Base-by-base conservation (phyloP, 78 protist species). In the Pigoraptor vietnamica region DNA sequence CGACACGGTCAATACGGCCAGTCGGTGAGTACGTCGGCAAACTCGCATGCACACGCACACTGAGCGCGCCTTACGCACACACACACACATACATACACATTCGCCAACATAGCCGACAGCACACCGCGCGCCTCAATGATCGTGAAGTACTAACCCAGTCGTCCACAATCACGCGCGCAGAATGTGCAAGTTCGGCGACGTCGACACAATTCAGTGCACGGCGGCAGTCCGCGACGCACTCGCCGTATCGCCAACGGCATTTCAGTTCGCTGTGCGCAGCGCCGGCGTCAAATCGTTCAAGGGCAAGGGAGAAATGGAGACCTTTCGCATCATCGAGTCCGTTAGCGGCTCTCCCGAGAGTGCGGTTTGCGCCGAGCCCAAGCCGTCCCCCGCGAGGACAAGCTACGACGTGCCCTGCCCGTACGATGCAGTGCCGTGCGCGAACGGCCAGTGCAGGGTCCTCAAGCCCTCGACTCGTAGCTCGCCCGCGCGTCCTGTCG, bases 1-100 rank as follows among this genome's bases (percentile, higher is more conserved):
- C 84, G 97, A 97, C 86, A 93, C 97, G 36, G 96, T 95, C 79
- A 97, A 97, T 90, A 93, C 92, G 23, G 97, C 98, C 79, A 90
- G 96, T 1, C 79, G 98, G 67, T 48, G 67, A 21, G 67, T 48
- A 14, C 67, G 67, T 48, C 29, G 6, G 67, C 67, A 48, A 6
- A 48, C 67, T 21, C 67, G 67, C 67, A 48, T 14, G 67, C 67
- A 48, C 67, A 48, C 67, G 67, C 67, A 48, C 67, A 48, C 14
- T 21, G 67, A n/a, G n/a, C n/a, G n/a, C n/a, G n/a, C n/a, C n/a
- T 48, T 14, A 48, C 67, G 14, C 67, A 14, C 67, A 48, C 67
- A 48, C 67, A 48, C 67, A 48, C 67, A 48, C 67, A 48, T 48
- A 48, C 67, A 48, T 14, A 48, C 67, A 48, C 14, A 48, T 48